phyloP scores from a whole-genome alignment of 148 eudicot genomes.

The Amaranthus palmeri region DNA sequence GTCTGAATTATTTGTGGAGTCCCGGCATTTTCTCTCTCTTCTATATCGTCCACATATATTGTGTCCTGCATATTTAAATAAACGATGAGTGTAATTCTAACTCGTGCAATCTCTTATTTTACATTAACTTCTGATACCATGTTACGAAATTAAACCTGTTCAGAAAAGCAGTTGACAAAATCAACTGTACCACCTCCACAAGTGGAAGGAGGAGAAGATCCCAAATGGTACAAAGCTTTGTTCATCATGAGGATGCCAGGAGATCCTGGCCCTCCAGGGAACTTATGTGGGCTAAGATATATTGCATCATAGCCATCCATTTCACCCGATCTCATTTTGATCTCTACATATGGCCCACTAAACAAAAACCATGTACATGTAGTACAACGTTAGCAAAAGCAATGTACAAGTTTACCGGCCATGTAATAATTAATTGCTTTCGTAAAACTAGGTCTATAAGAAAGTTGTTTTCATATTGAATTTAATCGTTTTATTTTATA shows the following conservation, averaged over 20 bases:
- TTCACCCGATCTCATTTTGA: slow-evolving; percentile 43
- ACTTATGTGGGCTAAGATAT: slow-evolving; percentile 45
- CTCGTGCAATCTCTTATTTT: too few relatives aligned
- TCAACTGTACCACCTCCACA: slow-evolving; percentile 59
- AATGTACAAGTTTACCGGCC: too few relatives aligned
- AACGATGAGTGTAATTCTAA: neutral
- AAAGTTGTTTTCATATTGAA: too few relatives aligned
- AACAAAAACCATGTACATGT: neutral
- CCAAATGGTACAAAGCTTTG: slow-evolving; percentile 31
- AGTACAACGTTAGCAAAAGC: too few relatives aligned
- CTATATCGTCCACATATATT: slow-evolving; percentile 35
- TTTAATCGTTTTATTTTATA: too few relatives aligned
- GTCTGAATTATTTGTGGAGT: slow-evolving; percentile 49
- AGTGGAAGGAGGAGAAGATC: slow-evolving; percentile 46
- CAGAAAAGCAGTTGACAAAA: slow-evolving; percentile 40
- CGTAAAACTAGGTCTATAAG: too few relatives aligned
- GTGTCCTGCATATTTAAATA: slow-evolving; percentile 33
- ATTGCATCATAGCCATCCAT: slow-evolving; percentile 45
- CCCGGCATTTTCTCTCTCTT: slow-evolving; percentile 55
- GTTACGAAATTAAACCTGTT: slow-evolving; percentile 21
- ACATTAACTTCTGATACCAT: too few relatives aligned
- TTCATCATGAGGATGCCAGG: slow-evolving; percentile 45
- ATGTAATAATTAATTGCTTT: too few relatives aligned
- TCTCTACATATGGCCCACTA: slow-evolving; percentile 50
- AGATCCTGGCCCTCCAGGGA: slow-evolving; percentile 42